These are phyloP conservation scores for Mycena latifolia DNA, from an alignment of 768 basidiomycete genomes.

Conservation along the genomic window DNA sequence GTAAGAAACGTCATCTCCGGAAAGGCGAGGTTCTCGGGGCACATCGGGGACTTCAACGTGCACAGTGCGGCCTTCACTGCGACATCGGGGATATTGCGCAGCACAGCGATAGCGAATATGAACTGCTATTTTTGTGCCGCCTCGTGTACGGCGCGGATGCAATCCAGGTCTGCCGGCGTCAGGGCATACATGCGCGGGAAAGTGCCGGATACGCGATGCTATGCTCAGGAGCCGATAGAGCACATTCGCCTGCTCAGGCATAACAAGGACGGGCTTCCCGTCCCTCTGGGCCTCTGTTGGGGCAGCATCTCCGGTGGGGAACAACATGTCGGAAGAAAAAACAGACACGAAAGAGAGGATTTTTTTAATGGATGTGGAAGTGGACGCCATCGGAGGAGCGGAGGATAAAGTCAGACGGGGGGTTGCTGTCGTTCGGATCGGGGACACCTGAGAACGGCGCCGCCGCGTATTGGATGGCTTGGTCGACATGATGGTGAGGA, in stretches of 20 bases:
- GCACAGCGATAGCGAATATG: slow-evolving; percentile 23
- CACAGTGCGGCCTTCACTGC: background rate
- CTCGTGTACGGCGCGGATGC: background rate
- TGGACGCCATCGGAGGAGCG: background rate
- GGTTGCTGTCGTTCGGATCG: too few species aligned
- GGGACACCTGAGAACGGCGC: too few species aligned
- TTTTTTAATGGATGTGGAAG: background rate
- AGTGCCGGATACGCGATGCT: background rate
- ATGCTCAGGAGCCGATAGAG: background rate
- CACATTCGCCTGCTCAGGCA: background rate
- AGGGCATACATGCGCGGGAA: background rate
- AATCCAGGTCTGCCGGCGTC: background rate
- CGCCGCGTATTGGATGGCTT: too few species aligned
- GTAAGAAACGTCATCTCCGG: too few species aligned
- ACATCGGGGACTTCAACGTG: slow-evolving; percentile 1
- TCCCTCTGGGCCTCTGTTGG: background rate
- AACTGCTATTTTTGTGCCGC: slow-evolving; percentile 25
- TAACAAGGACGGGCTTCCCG: background rate
- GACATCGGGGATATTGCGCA: background rate
- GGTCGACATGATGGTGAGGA: too few species aligned
- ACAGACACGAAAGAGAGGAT: too few species aligned
- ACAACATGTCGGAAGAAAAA: background rate
- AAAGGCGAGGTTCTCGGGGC: too few species aligned
- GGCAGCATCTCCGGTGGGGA: background rate
- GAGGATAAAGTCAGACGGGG: background rate